Evolutionary conservation across 305 asterid species (phyloP).

Genomic region (Rubia balearica): DNA sequence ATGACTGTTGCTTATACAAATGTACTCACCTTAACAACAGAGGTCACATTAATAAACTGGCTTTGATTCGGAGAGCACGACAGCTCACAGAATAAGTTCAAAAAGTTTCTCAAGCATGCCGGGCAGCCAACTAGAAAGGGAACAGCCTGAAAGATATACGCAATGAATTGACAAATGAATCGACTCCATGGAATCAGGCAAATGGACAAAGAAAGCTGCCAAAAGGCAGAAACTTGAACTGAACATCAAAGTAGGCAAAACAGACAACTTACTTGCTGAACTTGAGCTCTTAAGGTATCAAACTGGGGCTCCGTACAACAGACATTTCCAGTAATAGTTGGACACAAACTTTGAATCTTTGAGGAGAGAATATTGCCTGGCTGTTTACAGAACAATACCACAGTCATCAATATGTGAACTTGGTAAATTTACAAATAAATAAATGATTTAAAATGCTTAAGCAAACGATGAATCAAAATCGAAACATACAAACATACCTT

Average conservation of each 20-base stretch:
- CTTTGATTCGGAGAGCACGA: slow-evolving; percentile 98
- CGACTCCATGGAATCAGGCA: background rate
- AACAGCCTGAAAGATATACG: slow-evolving; percentile 72
- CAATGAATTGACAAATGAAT: slow-evolving; percentile 24
- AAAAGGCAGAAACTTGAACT: background rate
- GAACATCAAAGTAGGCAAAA: background rate
- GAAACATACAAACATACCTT: slow-evolving; percentile 38
- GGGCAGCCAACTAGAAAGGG: slow-evolving; percentile 99
- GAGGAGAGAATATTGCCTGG: slow-evolving; percentile 74
- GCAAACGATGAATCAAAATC: background rate
- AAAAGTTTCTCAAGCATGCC: slow-evolving; percentile 96
- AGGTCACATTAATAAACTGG: slow-evolving; percentile 88
- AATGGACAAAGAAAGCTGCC: background rate
- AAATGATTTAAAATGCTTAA: background rate
- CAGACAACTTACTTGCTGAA: slow-evolving; percentile 75
- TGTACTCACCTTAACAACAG: slow-evolving; percentile 56
- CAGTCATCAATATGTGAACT: slow-evolving; percentile 8
- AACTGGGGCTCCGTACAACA: slow-evolving; percentile 93
- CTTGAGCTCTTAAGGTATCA: slow-evolving; percentile 76
- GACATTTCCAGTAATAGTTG: slow-evolving; percentile 84
- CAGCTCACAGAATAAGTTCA: slow-evolving; percentile 97
- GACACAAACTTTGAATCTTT: slow-evolving; percentile 95
- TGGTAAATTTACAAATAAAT: background rate
- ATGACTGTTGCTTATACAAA: background rate
- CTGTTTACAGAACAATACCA: slow-evolving; percentile 31